Conservation (phyloP, 1,284 basidiomycete species). For the Boletus hoseneyae region DNA sequence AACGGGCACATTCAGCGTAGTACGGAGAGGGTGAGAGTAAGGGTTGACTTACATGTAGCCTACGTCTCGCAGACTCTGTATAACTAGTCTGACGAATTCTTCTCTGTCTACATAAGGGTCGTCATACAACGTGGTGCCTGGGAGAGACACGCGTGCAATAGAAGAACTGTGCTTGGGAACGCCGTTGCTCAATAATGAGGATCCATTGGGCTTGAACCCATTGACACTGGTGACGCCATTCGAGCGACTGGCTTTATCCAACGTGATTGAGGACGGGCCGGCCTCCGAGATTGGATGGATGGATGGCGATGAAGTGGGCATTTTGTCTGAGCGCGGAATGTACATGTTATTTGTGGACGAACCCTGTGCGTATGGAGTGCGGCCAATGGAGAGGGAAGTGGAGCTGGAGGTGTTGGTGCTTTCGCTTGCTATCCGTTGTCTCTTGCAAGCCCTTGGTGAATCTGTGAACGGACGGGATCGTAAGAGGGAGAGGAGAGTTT, state of each 20-base stretch:
- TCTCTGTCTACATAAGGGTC: conserved; percentile 80
- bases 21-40: conserved; percentile 4
- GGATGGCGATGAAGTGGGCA: conserved; percentile 47
- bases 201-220: conserved; percentile 38
- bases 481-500: not conserved
- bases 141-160: conserved; percentile 58
- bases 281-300: conserved; percentile 44
- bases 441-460: conserved; percentile 58
- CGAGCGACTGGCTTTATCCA: conserved; percentile 44
- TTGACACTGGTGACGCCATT: conserved; percentile 50
- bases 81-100: conserved; percentile 87
- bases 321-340: conserved; percentile 52
- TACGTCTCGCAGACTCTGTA: conserved; percentile 90
- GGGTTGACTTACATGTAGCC: conserved; percentile 78
- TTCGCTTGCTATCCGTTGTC: conserved; percentile 57
- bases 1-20: conserved; percentile 12
- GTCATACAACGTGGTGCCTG: conserved; percentile 69
- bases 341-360: conserved; percentile 47
- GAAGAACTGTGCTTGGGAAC: conserved; percentile 43
- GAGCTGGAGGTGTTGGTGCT: conserved; percentile 27
- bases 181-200: conserved; percentile 39
- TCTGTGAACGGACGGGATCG: conserved; percentile 36
- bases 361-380: conserved; percentile 28
- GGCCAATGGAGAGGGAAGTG: conserved; percentile 29
- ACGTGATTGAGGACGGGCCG: conserved; percentile 51